Base-by-base conservation (phyloP, 2,329 filamentous ascomycete species). In the Fusarium sp. region DNA sequence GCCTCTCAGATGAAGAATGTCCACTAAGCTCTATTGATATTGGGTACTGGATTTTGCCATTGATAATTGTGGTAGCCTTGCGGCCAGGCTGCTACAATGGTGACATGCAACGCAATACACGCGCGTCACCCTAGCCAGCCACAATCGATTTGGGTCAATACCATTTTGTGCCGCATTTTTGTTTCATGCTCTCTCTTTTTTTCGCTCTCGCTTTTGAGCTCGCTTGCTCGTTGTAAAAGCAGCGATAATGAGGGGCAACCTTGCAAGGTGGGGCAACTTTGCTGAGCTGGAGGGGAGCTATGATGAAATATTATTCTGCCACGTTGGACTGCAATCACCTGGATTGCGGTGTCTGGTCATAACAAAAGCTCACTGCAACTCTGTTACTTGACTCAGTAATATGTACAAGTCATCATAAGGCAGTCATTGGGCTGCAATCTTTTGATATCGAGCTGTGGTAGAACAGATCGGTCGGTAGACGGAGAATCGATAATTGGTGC, bases 181-280 rank as follows among this genome's bases (percentile, higher is more conserved):
- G 42, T 60, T 56, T 54, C 8, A 38, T 22, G 16, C 40, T 22
- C 20, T 34, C 32, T 38, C 16, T 34, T 32, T 51, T 55, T 67
- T 70, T 69, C 66, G 59, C 46, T 68, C 59, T 73, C 64, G 50
- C 54, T 66, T 59, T 25, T 20, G 24, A 29, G 55, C 58, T 60
- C 49, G 45, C 50, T 38, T 59, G 30, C 49, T 56, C 38, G 50
- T 51, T 51, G 53, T 54, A 73, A 89, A 47, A 92, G 87, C 45
- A 91, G 90, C 71, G 91, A 92, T 14, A 90, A n/a, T 14, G 90
- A n/a, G 82, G 86, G 76, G 88, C 92, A 71, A 83, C 60, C 34
- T 68, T 27, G 86, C 83, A 16, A 79, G 59, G 88, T 86, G 44
- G 91, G 84, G 77, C 91, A 91, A 27, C 44, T 63, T 73, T 66